Conservation (phyloP, 805 yeast species). For the Ogataea zsoltii region DNA sequence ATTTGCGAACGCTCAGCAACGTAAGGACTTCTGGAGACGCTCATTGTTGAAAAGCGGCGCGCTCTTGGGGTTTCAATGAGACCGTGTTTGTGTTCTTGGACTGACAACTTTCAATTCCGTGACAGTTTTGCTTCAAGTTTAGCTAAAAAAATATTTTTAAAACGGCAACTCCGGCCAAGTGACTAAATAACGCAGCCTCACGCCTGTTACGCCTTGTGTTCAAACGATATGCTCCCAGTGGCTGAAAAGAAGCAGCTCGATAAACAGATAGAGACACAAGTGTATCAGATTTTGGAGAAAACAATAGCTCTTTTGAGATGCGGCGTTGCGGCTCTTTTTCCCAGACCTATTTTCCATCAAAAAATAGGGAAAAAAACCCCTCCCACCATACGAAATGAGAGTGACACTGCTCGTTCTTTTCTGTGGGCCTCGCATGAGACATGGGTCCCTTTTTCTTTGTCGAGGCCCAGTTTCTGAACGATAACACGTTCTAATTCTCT, state of each 20-base stretch:
- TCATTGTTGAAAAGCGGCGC: neutral
- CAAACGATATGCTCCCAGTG: too few species aligned
- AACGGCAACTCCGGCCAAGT: neutral
- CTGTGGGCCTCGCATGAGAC: too few species aligned
- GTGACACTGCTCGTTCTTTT: too few species aligned
- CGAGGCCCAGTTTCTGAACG: too few species aligned
- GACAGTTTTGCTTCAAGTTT: neutral
- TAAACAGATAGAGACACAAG: conserved; percentile 3
- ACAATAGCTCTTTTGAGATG: conserved; percentile 5
- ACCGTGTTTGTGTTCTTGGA: too few species aligned
- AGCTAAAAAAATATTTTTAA: neutral
- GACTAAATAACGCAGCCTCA: neutral
- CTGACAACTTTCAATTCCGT: neutral
- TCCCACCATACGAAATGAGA: too few species aligned
- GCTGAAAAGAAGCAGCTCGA: too few species aligned
- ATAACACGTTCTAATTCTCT: too few species aligned
- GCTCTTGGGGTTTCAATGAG: neutral
- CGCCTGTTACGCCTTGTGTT: too few species aligned
- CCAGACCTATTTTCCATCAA: too few species aligned
- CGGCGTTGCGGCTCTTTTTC: conserved; percentile 4
- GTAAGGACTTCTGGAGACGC: conserved; percentile 5
- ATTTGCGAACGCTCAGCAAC: conserved; percentile 10
- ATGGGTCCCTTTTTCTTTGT: too few species aligned
- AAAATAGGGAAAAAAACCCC: neutral
- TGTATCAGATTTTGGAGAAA: conserved; percentile 14